phyloP scores from a whole-genome alignment of 805 yeast species.

The Spathaspora hagerdaliae region DNA sequence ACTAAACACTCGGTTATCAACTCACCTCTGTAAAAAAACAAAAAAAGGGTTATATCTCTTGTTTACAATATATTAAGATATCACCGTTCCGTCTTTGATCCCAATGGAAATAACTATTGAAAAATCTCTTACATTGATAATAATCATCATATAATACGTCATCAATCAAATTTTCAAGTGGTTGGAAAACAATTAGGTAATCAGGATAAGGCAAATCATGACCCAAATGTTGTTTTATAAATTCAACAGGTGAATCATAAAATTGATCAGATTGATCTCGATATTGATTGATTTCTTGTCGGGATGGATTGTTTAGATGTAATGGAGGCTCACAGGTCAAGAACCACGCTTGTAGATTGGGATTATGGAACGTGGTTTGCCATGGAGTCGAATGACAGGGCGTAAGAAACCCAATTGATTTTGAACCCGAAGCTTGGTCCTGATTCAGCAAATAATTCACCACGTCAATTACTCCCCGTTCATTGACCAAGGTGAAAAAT shows the following conservation, averaged over 20 bases:
- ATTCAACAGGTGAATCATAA: slow-evolving; percentile 62
- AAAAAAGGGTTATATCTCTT: background rate
- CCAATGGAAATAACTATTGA: slow-evolving; percentile 84
- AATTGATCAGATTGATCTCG: slow-evolving; percentile 85
- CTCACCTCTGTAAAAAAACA: background rate
- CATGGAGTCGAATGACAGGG: slow-evolving; percentile 99
- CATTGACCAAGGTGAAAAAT: slow-evolving; percentile 68
- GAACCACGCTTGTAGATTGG: slow-evolving; percentile 53
- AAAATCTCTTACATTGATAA: slow-evolving; percentile 49
- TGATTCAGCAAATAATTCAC: slow-evolving; percentile 46
- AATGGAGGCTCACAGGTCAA: slow-evolving; percentile 92
- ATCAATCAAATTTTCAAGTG: slow-evolving; percentile 46
- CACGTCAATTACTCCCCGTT: slow-evolving; percentile 78
- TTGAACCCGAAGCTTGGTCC: slow-evolving; percentile 24
- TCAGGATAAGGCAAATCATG: slow-evolving; percentile 1
- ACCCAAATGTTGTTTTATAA: slow-evolving; percentile 29
- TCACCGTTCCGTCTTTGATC: slow-evolving; percentile 79
- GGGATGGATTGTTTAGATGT: slow-evolving; percentile 22
- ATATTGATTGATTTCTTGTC: slow-evolving; percentile 39
- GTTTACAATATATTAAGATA: slow-evolving; percentile 53
- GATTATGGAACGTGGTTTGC: slow-evolving; percentile 76
- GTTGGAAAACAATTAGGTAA: slow-evolving; percentile 69
- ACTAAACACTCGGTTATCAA: too few species aligned
- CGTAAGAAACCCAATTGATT: slow-evolving; percentile 73
- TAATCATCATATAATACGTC: slow-evolving; percentile 42